Evolutionary conservation across 805 yeast species (phyloP).

Genomic region (Zygotorulaspora sp.): DNA sequence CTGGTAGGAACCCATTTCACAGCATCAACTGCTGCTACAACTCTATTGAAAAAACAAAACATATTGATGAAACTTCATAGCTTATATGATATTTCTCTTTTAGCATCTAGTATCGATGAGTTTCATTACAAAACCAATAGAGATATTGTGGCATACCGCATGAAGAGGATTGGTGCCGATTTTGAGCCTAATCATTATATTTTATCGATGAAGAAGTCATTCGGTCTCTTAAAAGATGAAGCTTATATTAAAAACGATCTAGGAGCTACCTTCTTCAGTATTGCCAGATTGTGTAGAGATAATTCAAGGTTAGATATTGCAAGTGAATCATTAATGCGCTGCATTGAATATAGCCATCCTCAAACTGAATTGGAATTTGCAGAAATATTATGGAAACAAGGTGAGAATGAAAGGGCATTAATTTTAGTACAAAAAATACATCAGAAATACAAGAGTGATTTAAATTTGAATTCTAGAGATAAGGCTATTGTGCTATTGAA

Average conservation of each 20-base stretch:
- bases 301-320: conserved; percentile 70
- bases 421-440: conserved; percentile 46
- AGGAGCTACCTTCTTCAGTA: conserved; percentile 51
- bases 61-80: conserved; percentile 55
- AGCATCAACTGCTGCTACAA: conserved; percentile 43
- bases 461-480: conserved; percentile 23
- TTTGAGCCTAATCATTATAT: conserved; percentile 59
- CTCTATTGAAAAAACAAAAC: conserved; percentile 47
- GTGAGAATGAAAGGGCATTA: conserved; percentile 81
- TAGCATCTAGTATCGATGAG: conserved; percentile 28
- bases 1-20: conserved; percentile 59
- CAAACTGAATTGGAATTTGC: conserved; percentile 72
- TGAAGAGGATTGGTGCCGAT: conserved; percentile 42
- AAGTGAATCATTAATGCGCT: conserved; percentile 59
- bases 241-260: conserved; percentile 30
- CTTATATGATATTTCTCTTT: conserved; percentile 50
- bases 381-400: conserved; percentile 81
- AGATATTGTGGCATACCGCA: conserved; percentile 24
- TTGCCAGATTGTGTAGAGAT: conserved; percentile 62
- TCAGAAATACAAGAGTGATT: conserved; percentile 17
- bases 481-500: conserved; percentile 53
- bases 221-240: conserved; percentile 30
- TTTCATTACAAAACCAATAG: conserved; percentile 15
- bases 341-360: conserved; percentile 28
- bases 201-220: conserved; percentile 55